A percentile compares a stretch with the other conserved stretches of the same genome.
These are phyloP conservation scores for Blumeria graminis DNA, from an alignment of 2,329 filamentous ascomycete species.

Conservation along the genomic window DNA sequence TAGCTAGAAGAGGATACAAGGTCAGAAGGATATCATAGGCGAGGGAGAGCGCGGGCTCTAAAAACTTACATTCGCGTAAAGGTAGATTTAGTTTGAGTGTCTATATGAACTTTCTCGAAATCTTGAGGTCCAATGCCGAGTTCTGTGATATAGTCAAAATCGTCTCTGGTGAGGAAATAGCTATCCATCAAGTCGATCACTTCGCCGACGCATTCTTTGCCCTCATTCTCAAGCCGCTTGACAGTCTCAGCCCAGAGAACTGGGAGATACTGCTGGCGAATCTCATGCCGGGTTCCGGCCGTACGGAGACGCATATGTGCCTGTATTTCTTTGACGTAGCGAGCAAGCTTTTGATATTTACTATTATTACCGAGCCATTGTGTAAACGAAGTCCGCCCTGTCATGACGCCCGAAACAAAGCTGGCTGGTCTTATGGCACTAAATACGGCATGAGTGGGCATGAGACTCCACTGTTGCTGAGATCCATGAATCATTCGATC, in stretches of 20 bases:
- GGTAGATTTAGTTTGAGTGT: slow-evolving; percentile 61
- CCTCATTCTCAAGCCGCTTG: slow-evolving; percentile 48
- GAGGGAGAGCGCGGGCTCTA: not conserved
- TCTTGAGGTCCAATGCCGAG: slow-evolving; percentile 70
- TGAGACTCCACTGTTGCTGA: slow-evolving; percentile 94
- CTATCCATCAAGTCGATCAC: slow-evolving; percentile 93
- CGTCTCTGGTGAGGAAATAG: slow-evolving; percentile 84
- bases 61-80: slow-evolving; percentile 65
- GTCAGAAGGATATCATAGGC: not conserved
- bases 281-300: slow-evolving; percentile 77
- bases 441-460: slow-evolving; percentile 90
- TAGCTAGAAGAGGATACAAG: slow-evolving; percentile 31
- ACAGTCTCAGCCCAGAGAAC: slow-evolving; percentile 64
- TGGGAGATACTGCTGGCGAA: slow-evolving; percentile 84
- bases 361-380: slow-evolving; percentile 91
- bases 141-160: slow-evolving; percentile 82
- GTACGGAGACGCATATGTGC: slow-evolving; percentile 85
- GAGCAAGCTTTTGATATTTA: slow-evolving; percentile 52
- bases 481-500: slow-evolving; percentile 97
- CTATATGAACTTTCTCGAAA: slow-evolving; percentile 51
- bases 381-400: slow-evolving; percentile 51
- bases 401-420: slow-evolving; percentile 58
- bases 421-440: slow-evolving; percentile 83
- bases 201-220: slow-evolving; percentile 56
- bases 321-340: slow-evolving; percentile 80